Conservation (phyloP, 2,329 filamentous ascomycete genomes). For the Penicillium olsonii region DNA sequence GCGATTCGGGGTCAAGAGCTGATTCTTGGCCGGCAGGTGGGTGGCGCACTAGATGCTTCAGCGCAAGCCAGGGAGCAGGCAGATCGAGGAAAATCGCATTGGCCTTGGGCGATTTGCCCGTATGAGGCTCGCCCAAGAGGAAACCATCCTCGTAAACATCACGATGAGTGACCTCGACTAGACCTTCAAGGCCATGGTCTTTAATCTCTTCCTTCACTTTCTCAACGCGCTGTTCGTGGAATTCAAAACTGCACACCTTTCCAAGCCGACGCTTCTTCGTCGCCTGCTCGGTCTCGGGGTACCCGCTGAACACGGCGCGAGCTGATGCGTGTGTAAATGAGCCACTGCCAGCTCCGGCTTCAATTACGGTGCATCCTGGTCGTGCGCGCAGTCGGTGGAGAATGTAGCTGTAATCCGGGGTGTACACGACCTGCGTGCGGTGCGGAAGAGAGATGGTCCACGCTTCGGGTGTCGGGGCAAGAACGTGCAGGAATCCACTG, state of each 20-base stretch:
- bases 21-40: conserved; percentile 40
- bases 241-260: conserved; percentile 54
- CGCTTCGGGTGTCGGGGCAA: conserved; percentile 52
- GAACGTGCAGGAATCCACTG: conserved; percentile 52
- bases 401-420: conserved; percentile 56
- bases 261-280: conserved; percentile 37
- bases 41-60: conserved; percentile 49
- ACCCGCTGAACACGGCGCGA: conserved; percentile 52
- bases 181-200: conserved; percentile 45
- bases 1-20: conserved; percentile 69
- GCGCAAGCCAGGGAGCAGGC: conserved; percentile 53
- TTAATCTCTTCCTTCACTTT: conserved; percentile 46
- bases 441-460: conserved; percentile 55
- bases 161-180: conserved; percentile 50
- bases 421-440: conserved; percentile 56
- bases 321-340: conserved; percentile 55
- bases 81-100: conserved; percentile 53
- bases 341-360: conserved; percentile 55
- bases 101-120: conserved; percentile 44
- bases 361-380: conserved; percentile 50
- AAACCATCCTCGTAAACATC: conserved; percentile 55
- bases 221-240: conserved; percentile 47
- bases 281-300: conserved; percentile 29
- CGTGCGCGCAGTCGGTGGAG: conserved; percentile 50
- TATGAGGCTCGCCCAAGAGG: conserved; percentile 36